These are phyloP conservation scores for Salicornia ramosissima DNA, from an alignment of 148 eudicot species.

Conservation along the genomic window DNA sequence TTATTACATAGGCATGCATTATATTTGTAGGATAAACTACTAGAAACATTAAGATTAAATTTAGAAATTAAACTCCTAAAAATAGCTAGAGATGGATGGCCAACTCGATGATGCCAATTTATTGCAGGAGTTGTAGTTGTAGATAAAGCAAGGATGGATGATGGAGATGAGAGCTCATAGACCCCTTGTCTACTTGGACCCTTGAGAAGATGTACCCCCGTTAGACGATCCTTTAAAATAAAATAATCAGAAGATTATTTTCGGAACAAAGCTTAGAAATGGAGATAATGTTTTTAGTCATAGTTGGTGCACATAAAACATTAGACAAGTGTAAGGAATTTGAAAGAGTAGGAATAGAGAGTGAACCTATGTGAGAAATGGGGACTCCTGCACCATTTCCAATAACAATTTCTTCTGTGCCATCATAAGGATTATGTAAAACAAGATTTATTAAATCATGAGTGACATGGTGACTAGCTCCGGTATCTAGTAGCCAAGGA, in stretches of 20 bases:
- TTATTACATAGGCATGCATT: no score
- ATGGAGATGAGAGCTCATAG: neutral
- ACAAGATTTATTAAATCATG: neutral
- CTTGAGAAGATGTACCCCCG: neutral
- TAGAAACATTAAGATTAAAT: no score
- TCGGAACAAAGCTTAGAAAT: neutral
- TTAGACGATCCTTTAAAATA: conserved; percentile 4
- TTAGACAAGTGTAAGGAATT: neutral
- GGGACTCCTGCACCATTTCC: neutral
- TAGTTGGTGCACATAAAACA: neutral
- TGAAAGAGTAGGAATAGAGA: neutral
- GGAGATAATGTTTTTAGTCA: neutral
- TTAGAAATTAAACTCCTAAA: no score
- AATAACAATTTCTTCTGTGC: neutral
- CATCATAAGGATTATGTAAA: neutral
- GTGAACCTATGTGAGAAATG: neutral
- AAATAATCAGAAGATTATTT: neutral
- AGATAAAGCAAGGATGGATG: neutral
- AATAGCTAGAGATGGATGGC: no score
- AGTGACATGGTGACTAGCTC: neutral
- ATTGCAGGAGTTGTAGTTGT: no score
- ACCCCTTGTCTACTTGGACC: neutral
- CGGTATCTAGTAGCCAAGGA: neutral
- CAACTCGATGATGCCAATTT: no score
- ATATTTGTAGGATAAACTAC: no score